These are phyloP conservation scores for Trichoderma sp. DNA, from an alignment of 2,329 filamentous ascomycete species.

Conservation along the genomic window DNA sequence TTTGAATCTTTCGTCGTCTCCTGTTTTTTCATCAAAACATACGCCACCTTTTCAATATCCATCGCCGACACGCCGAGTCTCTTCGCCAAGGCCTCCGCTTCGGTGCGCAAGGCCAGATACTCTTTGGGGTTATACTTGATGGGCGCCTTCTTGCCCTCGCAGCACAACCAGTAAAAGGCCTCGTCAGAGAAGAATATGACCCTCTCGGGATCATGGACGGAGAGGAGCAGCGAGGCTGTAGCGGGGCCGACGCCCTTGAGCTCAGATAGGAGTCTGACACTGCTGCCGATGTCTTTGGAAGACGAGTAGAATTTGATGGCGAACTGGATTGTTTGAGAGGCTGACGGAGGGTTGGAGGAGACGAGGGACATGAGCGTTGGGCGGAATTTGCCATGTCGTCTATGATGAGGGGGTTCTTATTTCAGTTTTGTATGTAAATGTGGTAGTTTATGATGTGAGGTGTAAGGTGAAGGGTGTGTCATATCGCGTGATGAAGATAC, in stretches of 20 bases:
- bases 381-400: conserved; percentile 61
- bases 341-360: conserved; percentile 55
- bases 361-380: conserved; percentile 60
- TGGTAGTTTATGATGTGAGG: neutral
- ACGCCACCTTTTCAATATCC: conserved; percentile 69
- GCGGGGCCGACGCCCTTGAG: conserved; percentile 78
- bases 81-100: conserved; percentile 42
- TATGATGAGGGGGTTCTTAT: conserved; percentile 25
- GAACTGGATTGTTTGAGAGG: conserved; percentile 49
- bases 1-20: neutral
- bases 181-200: conserved; percentile 81
- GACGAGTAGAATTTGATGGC: conserved; percentile 51
- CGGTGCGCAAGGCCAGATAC: conserved; percentile 56
- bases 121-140: conserved; percentile 72
- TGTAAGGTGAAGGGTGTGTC: neutral
- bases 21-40: conserved; percentile 57
- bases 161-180: conserved; percentile 69
- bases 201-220: conserved; percentile 57
- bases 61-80: conserved; percentile 56
- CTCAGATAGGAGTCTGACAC: conserved; percentile 54
- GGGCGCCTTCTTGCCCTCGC: conserved; percentile 45
- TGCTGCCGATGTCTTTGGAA: conserved; percentile 40
- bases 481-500: neutral
- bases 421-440: neutral
- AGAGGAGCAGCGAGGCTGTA: conserved; percentile 71